phyloP scores from a whole-genome alignment of 2,329 filamentous ascomycete genomes.

The Penicillium sp. region DNA sequence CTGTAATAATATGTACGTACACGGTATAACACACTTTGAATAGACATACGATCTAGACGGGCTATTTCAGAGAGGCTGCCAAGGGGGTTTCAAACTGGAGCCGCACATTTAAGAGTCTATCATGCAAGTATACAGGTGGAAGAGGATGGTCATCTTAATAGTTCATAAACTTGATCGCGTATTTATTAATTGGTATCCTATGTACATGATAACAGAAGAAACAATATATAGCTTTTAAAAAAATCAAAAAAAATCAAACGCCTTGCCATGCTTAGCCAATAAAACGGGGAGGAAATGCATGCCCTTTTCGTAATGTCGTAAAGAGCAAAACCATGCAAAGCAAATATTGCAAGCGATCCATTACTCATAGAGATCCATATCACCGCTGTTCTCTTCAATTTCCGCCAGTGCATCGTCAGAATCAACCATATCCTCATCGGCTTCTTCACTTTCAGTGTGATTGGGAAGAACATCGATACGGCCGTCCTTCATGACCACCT shows the following conservation, averaged over 20 bases:
- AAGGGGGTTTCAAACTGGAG: too few relatives aligned
- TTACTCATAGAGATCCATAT: slow-evolving; percentile 63
- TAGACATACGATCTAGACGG: too few relatives aligned
- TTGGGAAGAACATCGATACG: slow-evolving; percentile 80
- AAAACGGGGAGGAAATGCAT: neutral
- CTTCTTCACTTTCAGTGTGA: slow-evolving; percentile 62
- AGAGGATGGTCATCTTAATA: neutral
- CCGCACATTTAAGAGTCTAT: too few relatives aligned
- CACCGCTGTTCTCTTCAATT: slow-evolving; percentile 54
- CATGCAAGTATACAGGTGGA: neutral
- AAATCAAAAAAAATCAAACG: neutral
- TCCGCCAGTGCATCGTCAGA: slow-evolving; percentile 74
- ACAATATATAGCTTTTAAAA: neutral
- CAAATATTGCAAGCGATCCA: neutral
- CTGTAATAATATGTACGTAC: too few relatives aligned
- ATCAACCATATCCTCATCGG: slow-evolving; percentile 69
- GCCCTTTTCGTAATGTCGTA: neutral
- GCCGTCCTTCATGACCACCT: slow-evolving; percentile 73
- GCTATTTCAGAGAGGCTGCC: too few relatives aligned
- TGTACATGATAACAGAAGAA: neutral
- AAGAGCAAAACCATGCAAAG: neutral
- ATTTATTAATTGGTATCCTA: neutral
- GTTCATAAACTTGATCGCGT: neutral
- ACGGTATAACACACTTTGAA: too few relatives aligned
- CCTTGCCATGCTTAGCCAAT: neutral